These are phyloP conservation scores for Lactarius evosmus DNA, from an alignment of 768 basidiomycete genomes.

Conservation along the genomic window DNA sequence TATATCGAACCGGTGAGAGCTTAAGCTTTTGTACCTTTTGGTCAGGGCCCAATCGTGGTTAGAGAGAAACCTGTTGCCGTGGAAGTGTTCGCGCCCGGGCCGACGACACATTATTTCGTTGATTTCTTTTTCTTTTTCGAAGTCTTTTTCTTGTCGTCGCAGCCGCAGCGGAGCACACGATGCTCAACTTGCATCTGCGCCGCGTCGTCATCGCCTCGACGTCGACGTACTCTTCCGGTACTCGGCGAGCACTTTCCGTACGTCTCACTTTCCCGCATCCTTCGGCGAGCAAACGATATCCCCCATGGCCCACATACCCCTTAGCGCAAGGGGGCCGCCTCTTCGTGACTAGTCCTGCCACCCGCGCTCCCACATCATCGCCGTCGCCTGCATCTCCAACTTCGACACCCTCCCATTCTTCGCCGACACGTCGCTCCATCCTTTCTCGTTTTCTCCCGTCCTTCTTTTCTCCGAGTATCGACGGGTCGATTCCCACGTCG, in stretches of 20 bases:
- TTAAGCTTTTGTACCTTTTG: too few relatives aligned
- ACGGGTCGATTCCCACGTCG: slow-evolving; percentile 41
- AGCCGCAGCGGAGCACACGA: not conserved
- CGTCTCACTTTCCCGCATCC: not conserved
- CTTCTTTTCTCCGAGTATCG: slow-evolving; percentile 4
- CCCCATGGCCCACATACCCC: not conserved
- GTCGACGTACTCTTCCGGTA: not conserved
- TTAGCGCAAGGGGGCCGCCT: not conserved
- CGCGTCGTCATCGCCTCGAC: not conserved
- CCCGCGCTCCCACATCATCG: not conserved
- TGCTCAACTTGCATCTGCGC: slow-evolving; percentile 2
- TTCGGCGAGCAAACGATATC: not conserved
- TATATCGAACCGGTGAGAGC: not conserved
- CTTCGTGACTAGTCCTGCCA: not conserved
- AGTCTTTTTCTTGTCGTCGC: too few relatives aligned
- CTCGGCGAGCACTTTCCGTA: not conserved
- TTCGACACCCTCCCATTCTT: not conserved
- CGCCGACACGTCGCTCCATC: slow-evolving; percentile 9
- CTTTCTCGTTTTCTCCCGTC: slow-evolving; percentile 22
- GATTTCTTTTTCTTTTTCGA: too few relatives aligned
- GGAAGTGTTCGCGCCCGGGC: too few relatives aligned
- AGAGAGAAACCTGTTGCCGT: too few relatives aligned
- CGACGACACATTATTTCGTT: too few relatives aligned
- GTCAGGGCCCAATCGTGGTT: too few relatives aligned
- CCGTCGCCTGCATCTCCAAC: not conserved